phyloP scores from a whole-genome alignment of 768 basidiomycete species.

The Nevesoporus exiguus region DNA sequence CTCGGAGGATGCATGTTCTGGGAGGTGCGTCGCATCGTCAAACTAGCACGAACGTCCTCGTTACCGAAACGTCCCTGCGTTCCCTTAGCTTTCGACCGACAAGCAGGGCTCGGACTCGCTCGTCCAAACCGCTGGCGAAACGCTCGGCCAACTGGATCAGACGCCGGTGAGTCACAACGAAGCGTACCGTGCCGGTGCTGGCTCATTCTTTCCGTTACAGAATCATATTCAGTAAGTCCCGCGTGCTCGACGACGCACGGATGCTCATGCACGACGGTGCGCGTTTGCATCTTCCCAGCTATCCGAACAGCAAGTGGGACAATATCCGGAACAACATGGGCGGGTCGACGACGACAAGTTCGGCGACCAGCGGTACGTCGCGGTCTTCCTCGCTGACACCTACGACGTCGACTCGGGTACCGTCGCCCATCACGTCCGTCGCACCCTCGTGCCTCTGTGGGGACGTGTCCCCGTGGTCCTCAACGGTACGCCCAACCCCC shows the following conservation, averaged over 20 bases:
- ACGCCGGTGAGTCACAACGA: slow-evolving; percentile 36
- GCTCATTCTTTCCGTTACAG: slow-evolving; percentile 15
- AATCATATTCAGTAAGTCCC: slow-evolving; percentile 56
- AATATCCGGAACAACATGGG: slow-evolving; percentile 68
- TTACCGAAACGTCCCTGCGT: background rate
- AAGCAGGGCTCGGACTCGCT: slow-evolving; percentile 58
- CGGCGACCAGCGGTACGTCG: slow-evolving; percentile 15
- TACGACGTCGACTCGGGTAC: background rate
- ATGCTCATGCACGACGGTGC: too few species aligned
- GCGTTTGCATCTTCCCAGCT: slow-evolving; percentile 34
- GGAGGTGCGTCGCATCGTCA: slow-evolving; percentile 42
- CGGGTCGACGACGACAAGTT: slow-evolving; percentile 12
- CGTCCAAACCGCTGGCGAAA: slow-evolving; percentile 44
- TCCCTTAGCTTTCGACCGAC: slow-evolving; percentile 50
- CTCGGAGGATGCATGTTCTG: slow-evolving; percentile 75
- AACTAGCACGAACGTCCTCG: too few species aligned
- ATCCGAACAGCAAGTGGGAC: slow-evolving; percentile 67
- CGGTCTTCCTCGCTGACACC: background rate
- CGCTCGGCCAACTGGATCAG: slow-evolving; percentile 53
- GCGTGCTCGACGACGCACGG: background rate
- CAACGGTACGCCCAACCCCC: slow-evolving; percentile 18
- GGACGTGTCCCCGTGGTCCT: slow-evolving; percentile 41
- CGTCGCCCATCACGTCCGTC: slow-evolving; percentile 11
- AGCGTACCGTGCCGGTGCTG: background rate
- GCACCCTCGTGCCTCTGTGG: slow-evolving; percentile 37